These are phyloP conservation scores for Thelonectria olida DNA, from an alignment of 2,329 filamentous ascomycete species.

Conservation along the genomic window DNA sequence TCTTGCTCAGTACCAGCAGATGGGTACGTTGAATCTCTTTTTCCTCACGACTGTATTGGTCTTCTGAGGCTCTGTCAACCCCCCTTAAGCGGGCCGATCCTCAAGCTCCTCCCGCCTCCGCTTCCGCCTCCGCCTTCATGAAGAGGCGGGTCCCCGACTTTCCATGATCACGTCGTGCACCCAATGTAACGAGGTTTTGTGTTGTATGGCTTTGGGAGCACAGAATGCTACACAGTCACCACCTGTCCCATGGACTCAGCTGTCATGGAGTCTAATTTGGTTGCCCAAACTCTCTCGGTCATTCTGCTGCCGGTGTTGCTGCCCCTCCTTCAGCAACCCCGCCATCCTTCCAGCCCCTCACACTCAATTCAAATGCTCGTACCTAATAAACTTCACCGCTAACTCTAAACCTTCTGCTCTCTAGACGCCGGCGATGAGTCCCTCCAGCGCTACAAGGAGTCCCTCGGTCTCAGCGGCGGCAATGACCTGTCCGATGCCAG, in stretches of 20 bases:
- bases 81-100: conserved; percentile 18
- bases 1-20: conserved; percentile 90
- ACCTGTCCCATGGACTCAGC: background rate
- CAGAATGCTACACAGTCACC: background rate
- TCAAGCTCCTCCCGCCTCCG: conserved; percentile 4
- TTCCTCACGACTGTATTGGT: background rate
- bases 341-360: conserved; percentile 9
- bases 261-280: background rate
- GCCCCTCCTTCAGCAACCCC: conserved; percentile 10
- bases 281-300: background rate
- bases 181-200: background rate
- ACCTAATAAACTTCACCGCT: conserved; percentile 19
- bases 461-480: conserved; percentile 84
- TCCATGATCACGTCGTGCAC: conserved; percentile 1
- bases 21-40: conserved; percentile 70
- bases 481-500: conserved; percentile 77
- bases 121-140: conserved; percentile 5
- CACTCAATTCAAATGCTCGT: background rate
- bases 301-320: background rate
- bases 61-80: conserved; percentile 20
- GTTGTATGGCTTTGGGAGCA: background rate
- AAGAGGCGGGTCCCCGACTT: conserved; percentile 4
- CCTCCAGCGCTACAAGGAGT: conserved; percentile 96
- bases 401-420: conserved; percentile 24
- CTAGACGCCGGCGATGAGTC: conserved; percentile 83